Evolutionary conservation across 352 stramenopile species (phyloP).

Genomic region (Pythium rishiriense): DNA sequence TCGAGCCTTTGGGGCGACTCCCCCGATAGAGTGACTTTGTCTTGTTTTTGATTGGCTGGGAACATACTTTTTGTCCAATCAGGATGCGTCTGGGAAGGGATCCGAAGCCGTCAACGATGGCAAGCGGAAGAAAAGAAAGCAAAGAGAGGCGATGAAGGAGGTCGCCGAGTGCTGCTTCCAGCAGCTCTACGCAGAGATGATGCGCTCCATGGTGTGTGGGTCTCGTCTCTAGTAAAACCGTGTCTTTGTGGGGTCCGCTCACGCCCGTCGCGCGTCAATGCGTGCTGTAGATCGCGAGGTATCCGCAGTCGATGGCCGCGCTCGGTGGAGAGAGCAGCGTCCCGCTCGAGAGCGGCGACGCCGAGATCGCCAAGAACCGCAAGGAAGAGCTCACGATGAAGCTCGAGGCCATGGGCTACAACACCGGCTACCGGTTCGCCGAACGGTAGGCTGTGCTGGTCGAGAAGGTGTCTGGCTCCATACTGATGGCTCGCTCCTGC

Average conservation of each 20-base stretch:
- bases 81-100: neutral
- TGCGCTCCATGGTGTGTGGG: conserved; percentile 76
- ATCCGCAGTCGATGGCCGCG: conserved; percentile 42
- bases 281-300: conserved; percentile 57
- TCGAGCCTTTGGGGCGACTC: no score
- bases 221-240: neutral
- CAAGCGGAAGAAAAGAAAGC: neutral
- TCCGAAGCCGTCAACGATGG: neutral
- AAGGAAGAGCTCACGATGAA: conserved; percentile 80
- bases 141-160: conserved; percentile 58
- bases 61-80: conserved; percentile 14
- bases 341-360: conserved; percentile 34
- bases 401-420: conserved; percentile 85
- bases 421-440: conserved; percentile 84
- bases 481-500: no score
- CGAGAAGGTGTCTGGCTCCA: no score
- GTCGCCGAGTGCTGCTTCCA: conserved; percentile 87
- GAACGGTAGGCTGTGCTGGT: conserved; percentile 46
- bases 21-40: no score
- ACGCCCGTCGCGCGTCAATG: neutral
- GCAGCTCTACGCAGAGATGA: conserved; percentile 85
- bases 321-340: conserved; percentile 28
- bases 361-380: conserved; percentile 53
- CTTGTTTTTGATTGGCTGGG: conserved; percentile 17
- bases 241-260: neutral